Percentiles rank a stretch among this genome's conserved stretches.
Conservation (phyloP, 1,139 yeast species). For the Magnusiomyces fungicola region DNA sequence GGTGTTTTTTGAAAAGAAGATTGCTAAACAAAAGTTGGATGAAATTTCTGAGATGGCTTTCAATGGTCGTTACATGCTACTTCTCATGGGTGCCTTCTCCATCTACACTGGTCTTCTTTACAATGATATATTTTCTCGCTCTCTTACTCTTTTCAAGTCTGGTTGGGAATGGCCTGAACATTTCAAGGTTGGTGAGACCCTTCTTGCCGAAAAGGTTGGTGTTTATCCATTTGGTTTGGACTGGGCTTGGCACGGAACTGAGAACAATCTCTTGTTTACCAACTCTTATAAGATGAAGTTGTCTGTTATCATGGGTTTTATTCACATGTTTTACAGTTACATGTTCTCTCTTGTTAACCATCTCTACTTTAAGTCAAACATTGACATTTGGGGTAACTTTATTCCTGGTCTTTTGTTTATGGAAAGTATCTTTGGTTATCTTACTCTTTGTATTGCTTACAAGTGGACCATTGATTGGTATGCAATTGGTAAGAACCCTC, state of each 20-base stretch:
- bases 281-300: slow-evolving; percentile 96
- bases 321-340: slow-evolving; percentile 89
- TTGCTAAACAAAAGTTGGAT: slow-evolving; percentile 65
- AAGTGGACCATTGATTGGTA: slow-evolving; percentile 96
- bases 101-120: slow-evolving; percentile 90
- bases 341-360: slow-evolving; percentile 80
- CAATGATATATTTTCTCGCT: slow-evolving; percentile 86
- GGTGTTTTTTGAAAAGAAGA: slow-evolving; percentile 60
- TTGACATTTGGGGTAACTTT: slow-evolving; percentile 88
- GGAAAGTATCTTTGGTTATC: slow-evolving; percentile 93
- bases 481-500: slow-evolving; percentile 66
- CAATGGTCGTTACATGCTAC: slow-evolving; percentile 79
- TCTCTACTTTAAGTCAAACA: slow-evolving; percentile 60
- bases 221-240: slow-evolving; percentile 83
- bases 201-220: slow-evolving; percentile 59
- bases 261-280: slow-evolving; percentile 79
- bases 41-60: slow-evolving; percentile 97
- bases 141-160: slow-evolving; percentile 75
- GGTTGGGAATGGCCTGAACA: slow-evolving; percentile 92
- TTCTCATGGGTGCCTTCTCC: slow-evolving; percentile 88
- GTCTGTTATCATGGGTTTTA: slow-evolving; percentile 87
- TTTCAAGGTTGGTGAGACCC: slow-evolving; percentile 55
- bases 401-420: slow-evolving; percentile 89
- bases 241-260: slow-evolving; percentile 97
- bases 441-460: slow-evolving; percentile 75